Evolutionary conservation across 768 basidiomycete species (phyloP).

Genomic region (Tylopilus intermedius): DNA sequence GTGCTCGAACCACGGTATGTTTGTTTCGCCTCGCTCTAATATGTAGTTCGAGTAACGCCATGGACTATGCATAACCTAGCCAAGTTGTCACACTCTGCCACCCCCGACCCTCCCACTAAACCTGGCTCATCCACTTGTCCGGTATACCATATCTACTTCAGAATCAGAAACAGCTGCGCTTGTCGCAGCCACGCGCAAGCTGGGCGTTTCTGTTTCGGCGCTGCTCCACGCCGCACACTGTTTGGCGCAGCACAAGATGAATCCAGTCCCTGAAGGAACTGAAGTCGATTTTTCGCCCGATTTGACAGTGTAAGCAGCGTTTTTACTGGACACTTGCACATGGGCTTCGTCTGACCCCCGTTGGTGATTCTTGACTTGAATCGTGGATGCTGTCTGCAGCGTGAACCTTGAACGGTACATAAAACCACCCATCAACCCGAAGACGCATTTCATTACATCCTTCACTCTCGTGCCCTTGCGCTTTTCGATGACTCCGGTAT

Average conservation of each 20-base stretch:
- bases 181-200: constrained; percentile 4
- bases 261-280: constrained; percentile 9
- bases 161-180: constrained; percentile 12
- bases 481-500: constrained; percentile 13
- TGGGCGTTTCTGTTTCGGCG: constrained; percentile 11
- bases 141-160: neutral
- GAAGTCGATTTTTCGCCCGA: constrained; percentile 16
- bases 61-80: too few relatives aligned
- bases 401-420: constrained; percentile 18
- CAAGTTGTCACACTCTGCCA: constrained; percentile 7
- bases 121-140: constrained; percentile 7
- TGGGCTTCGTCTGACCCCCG: neutral
- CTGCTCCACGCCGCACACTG: constrained; percentile 23
- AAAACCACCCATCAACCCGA: constrained; percentile 16
- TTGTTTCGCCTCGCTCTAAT: too few relatives aligned
- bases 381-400: neutral
- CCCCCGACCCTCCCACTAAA: constrained; percentile 6
- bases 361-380: neutral
- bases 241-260: constrained; percentile 21
- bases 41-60: neutral
- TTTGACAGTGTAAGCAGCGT: constrained; percentile 7
- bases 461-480: constrained; percentile 12
- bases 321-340: neutral
- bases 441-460: constrained; percentile 17
- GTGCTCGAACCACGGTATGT: constrained; percentile 9